Percentiles rank a stretch among this genome's conserved stretches.
phyloP scores from a whole-genome alignment of 805 yeast genomes.

The Candida khao-thaluensis region DNA sequence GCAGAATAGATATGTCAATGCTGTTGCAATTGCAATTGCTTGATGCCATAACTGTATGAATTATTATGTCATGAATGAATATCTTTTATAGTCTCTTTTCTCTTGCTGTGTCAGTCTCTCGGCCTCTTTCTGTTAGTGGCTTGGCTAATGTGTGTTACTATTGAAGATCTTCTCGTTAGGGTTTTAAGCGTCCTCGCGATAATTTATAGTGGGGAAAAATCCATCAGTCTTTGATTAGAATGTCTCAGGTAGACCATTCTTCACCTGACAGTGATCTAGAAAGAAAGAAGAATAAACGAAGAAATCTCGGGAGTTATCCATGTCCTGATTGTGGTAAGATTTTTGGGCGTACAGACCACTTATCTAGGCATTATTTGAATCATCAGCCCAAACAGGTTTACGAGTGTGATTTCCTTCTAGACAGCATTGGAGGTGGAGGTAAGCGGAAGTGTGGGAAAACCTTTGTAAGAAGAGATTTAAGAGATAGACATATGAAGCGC shows the following conservation, averaged over 20 bases:
- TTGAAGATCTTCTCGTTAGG: no score
- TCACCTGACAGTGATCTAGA: constrained; percentile 7
- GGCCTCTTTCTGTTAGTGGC: no score
- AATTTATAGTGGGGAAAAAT: constrained; percentile 1
- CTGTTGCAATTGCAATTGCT: no score
- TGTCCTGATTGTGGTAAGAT: constrained; percentile 51
- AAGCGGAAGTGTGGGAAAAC: constrained; percentile 54
- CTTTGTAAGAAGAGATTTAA: constrained; percentile 61
- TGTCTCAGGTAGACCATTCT: constrained; percentile 10
- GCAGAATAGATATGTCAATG: no score
- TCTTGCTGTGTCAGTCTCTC: no score
- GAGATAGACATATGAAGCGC: constrained; percentile 38
- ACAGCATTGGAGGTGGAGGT: constrained; percentile 33
- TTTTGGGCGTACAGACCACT: constrained; percentile 62
- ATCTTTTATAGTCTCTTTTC: no score
- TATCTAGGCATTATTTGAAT: constrained; percentile 62
- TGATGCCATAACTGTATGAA: no score
- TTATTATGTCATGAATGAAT: no score
- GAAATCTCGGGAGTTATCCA: constrained; percentile 30
- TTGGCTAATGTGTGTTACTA: no score
- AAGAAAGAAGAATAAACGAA: constrained; percentile 9
- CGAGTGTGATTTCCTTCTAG: constrained; percentile 52
- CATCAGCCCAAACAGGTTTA: constrained; percentile 55
- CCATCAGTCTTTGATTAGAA: constrained; percentile 1
- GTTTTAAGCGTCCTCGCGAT: no score